A percentile compares a stretch with the other conserved stretches of the same genome.
phyloP scores from a whole-genome alignment of 2,329 filamentous ascomycete species.

The Colletotrichum spinosum region DNA sequence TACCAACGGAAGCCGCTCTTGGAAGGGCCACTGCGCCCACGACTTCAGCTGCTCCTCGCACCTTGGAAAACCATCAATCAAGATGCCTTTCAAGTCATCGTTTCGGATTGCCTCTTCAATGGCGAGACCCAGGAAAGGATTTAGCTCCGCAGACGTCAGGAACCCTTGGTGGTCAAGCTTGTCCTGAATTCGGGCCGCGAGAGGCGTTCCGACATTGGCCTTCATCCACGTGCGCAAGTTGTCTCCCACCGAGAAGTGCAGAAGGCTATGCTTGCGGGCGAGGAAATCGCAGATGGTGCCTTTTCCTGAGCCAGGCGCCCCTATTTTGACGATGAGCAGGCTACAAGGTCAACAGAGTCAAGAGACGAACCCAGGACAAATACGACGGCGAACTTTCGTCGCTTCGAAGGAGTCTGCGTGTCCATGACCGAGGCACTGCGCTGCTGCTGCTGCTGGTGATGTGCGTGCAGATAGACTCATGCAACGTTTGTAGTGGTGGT shows the following conservation, averaged over 20 bases:
- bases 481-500: too few relatives aligned
- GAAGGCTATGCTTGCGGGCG: conserved; percentile 7
- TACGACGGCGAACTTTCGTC: conserved; percentile 16
- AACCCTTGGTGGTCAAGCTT: conserved; percentile 18
- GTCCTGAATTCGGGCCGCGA: conserved; percentile 13
- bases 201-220: conserved; percentile 6
- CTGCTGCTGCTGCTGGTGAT: too few relatives aligned
- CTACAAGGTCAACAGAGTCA: background rate
- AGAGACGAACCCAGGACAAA: conserved; percentile 16
- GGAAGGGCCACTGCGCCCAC: conserved; percentile 14
- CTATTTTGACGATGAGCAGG: background rate
- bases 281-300: conserved; percentile 22
- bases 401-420: background rate
- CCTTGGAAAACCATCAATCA: conserved; percentile 15
- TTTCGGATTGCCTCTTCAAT: conserved; percentile 5
- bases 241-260: conserved; percentile 15
- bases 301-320: conserved; percentile 17
- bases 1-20: conserved; percentile 12
- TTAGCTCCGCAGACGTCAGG: conserved; percentile 17
- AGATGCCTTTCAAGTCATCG: background rate
- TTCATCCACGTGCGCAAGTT: conserved; percentile 13
- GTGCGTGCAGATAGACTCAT: too few relatives aligned
- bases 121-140: conserved; percentile 10
- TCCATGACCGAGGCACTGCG: background rate
- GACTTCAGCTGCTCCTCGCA: conserved; percentile 19